Evolutionary conservation across 371 early-diverging fungal genomes (phyloP).

Genomic region (Cokeromyces recurvatus): DNA sequence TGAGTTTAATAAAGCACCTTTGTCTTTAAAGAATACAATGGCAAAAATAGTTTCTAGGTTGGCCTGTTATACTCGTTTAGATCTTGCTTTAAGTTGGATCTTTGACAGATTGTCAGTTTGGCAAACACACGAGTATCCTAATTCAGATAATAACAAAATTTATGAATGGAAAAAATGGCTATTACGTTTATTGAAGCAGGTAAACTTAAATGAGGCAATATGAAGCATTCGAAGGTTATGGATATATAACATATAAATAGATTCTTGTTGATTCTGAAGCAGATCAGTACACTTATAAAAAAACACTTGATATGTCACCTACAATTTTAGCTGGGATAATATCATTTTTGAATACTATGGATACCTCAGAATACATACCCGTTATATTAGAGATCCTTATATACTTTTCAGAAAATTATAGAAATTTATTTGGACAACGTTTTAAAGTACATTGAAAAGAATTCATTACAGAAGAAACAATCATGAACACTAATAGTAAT

Average conservation of each 20-base stretch:
- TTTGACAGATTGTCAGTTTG: conserved; percentile 17
- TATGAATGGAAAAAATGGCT: conserved; percentile 27
- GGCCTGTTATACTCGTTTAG: conserved; percentile 30
- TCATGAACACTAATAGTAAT: too few species aligned
- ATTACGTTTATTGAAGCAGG: conserved; percentile 15
- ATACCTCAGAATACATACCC: conserved; percentile 30
- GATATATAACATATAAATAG: neutral
- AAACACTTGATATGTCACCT: conserved; percentile 21
- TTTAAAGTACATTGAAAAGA: conserved; percentile 24
- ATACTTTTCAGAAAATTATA: conserved; percentile 21
- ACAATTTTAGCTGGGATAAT: conserved; percentile 22
- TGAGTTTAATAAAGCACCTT: conserved; percentile 24
- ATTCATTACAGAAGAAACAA: too few species aligned
- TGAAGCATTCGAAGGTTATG: too few species aligned
- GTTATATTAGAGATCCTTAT: conserved; percentile 20
- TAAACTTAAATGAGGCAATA: neutral
- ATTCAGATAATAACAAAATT: too few species aligned
- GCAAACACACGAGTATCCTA: neutral
- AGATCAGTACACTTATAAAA: conserved; percentile 17
- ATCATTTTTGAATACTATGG: conserved; percentile 38
- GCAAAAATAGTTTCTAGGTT: conserved; percentile 21
- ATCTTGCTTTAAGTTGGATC: conserved; percentile 28
- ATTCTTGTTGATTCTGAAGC: conserved; percentile 9
- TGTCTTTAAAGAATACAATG: conserved; percentile 7
- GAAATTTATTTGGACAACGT: conserved; percentile 22